phyloP scores from a whole-genome alignment of 2,329 filamentous ascomycete species.

The Curvularia hawaiiensis region DNA sequence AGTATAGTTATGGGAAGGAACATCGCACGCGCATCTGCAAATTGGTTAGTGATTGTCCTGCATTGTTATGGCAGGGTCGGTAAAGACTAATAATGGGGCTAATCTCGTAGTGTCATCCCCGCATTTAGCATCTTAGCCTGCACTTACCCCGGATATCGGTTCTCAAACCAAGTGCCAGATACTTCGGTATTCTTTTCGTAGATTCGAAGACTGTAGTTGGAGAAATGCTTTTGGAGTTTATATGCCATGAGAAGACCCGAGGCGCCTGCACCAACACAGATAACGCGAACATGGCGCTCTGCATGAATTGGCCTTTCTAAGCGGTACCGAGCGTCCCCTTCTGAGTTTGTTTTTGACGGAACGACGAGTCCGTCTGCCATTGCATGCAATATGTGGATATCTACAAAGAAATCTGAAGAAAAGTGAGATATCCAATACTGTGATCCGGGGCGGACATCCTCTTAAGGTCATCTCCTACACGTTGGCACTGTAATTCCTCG shows the following conservation, averaged over 20 bases:
- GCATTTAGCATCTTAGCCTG: slow-evolving; percentile 2
- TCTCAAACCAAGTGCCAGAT: slow-evolving; percentile 60
- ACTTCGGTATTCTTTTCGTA: slow-evolving; percentile 58
- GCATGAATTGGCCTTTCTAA: slow-evolving; percentile 42
- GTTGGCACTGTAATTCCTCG: neutral
- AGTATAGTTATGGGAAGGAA: slow-evolving; percentile 59
- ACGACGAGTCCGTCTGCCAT: slow-evolving; percentile 35
- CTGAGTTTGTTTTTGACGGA: slow-evolving; percentile 26
- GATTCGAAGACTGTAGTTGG: slow-evolving; percentile 49
- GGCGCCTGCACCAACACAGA: slow-evolving; percentile 57
- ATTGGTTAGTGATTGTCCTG: slow-evolving; percentile 16
- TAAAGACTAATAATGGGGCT: slow-evolving; percentile 5
- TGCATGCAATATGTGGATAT: slow-evolving; percentile 2
- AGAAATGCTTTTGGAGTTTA: slow-evolving; percentile 54
- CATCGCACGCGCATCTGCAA: slow-evolving; percentile 54
- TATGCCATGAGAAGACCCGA: slow-evolving; percentile 56
- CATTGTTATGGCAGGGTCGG: neutral
- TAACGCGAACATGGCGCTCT: slow-evolving; percentile 43
- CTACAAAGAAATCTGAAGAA: neutral
- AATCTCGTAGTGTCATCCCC: slow-evolving; percentile 1
- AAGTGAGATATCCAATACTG: neutral
- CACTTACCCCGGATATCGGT: slow-evolving; percentile 51
- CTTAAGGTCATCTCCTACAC: slow-evolving; percentile 7
- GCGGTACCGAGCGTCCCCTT: slow-evolving; percentile 35
- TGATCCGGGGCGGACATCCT: neutral